phyloP scores from a whole-genome alignment of 73 alveolate species.

The Urostyla sp. region DNA sequence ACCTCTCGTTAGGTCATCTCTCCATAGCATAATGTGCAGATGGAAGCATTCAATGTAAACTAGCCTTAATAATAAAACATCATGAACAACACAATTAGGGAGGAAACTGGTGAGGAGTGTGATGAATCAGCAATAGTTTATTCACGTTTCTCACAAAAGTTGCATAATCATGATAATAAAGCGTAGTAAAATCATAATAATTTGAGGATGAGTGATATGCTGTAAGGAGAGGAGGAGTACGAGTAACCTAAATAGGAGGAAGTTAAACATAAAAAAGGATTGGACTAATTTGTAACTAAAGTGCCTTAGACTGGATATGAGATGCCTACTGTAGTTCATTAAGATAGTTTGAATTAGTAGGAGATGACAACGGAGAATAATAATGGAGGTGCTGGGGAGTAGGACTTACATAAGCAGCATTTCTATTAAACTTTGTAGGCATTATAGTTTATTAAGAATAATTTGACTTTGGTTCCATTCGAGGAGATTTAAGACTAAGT shows the following conservation, averaged over 20 bases:
- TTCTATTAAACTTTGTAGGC: slow-evolving; percentile 48
- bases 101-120: slow-evolving; percentile 44
- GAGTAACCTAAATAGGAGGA: neutral
- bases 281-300: slow-evolving; percentile 41
- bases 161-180: neutral
- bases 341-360: slow-evolving; percentile 33
- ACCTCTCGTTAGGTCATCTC: slow-evolving; percentile 12
- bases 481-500: slow-evolving; percentile 32
- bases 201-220: too few relatives aligned
- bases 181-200: neutral
- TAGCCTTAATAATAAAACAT: neutral
- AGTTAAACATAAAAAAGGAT: slow-evolving; percentile 1
- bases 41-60: slow-evolving; percentile 1
- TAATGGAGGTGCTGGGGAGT: neutral
- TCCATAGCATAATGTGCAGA: neutral
- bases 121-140: slow-evolving; percentile 17
- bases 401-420: slow-evolving; percentile 42
- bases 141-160: slow-evolving; percentile 8
- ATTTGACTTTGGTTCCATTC: slow-evolving; percentile 10
- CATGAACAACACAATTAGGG: slow-evolving; percentile 20
- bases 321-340: slow-evolving; percentile 28
- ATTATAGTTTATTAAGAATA: slow-evolving; percentile 8
- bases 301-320: slow-evolving; percentile 43
- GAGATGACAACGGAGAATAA: slow-evolving; percentile 22
- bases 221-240: neutral